phyloP scores from a whole-genome alignment of 768 basidiomycete genomes.

The Boletus subcaerulescens region DNA sequence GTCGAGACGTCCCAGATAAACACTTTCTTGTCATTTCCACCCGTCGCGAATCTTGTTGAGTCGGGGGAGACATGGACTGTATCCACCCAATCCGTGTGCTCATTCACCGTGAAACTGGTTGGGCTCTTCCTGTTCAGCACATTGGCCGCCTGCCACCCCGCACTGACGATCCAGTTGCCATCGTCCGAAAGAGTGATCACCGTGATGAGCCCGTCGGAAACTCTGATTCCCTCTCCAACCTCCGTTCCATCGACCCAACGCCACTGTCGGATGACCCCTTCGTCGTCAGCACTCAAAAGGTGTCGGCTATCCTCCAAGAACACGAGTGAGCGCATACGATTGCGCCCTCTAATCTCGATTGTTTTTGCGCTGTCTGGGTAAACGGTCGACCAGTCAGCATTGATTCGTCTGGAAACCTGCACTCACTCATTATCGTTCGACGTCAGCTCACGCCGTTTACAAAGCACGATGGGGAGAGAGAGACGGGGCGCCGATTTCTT shows the following conservation, averaged over 20 bases:
- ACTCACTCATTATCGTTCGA: background rate
- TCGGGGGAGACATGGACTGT: background rate
- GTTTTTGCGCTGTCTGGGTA: background rate
- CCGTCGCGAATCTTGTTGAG: conserved; percentile 3
- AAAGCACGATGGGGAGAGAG: no score
- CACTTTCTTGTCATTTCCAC: background rate
- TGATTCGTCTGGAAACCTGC: background rate
- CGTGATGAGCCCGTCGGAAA: background rate
- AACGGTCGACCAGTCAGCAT: background rate
- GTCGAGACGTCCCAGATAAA: conserved; percentile 7
- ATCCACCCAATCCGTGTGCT: conserved; percentile 1
- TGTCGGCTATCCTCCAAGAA: background rate
- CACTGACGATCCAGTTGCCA: background rate
- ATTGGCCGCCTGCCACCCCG: background rate
- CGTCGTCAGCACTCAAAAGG: background rate
- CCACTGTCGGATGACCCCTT: background rate
- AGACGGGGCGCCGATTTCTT: no score
- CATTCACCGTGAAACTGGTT: background rate
- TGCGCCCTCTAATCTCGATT: background rate
- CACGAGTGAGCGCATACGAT: background rate
- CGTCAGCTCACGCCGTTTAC: no score
- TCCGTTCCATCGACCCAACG: background rate
- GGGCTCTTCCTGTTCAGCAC: background rate
- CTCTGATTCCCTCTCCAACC: background rate
- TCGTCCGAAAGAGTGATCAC: background rate